phyloP scores from a whole-genome alignment of 371 early-diverging fungal species.

The Mortierella sp. region DNA sequence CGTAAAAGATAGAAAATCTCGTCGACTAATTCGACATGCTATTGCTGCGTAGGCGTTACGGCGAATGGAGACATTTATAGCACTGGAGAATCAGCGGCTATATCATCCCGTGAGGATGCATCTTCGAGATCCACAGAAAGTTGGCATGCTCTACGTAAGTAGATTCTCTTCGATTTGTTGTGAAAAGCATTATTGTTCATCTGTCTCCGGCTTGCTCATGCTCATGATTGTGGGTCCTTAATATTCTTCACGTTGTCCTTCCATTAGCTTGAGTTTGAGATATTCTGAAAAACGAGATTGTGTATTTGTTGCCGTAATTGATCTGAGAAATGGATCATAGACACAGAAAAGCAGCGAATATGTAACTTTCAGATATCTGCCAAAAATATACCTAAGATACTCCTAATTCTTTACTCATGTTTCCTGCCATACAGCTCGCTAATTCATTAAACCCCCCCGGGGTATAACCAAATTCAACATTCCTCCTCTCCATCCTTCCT shows the following conservation, averaged over 20 bases:
- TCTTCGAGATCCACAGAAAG: conserved; percentile 43
- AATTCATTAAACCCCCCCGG: too few species aligned
- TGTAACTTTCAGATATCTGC: too few species aligned
- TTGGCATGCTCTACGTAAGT: conserved; percentile 54
- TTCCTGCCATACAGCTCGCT: too few species aligned
- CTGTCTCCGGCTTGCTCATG: not conserved
- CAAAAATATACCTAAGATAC: too few species aligned
- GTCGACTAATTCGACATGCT: too few species aligned
- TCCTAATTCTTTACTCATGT: too few species aligned
- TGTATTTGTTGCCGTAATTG: too few species aligned
- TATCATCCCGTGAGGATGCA: conserved; percentile 54
- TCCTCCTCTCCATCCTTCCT: not conserved
- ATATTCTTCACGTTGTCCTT: not conserved
- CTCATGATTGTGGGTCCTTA: too few species aligned
- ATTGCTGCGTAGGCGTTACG: conserved; percentile 20
- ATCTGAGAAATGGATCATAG: too few species aligned
- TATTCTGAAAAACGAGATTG: conserved; percentile 21
- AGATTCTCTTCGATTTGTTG: not conserved
- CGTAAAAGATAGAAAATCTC: not conserved
- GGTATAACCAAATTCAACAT: too few species aligned
- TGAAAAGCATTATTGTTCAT: too few species aligned
- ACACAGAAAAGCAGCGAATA: too few species aligned
- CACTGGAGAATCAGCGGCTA: conserved; percentile 30
- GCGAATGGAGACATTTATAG: conserved; percentile 38
- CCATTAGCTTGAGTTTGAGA: conserved; percentile 38